A percentile compares a stretch with the other conserved stretches of the same genome.
Conservation (phyloP, 2,329 filamentous ascomycete species). For the Fusarium staphyleae region DNA sequence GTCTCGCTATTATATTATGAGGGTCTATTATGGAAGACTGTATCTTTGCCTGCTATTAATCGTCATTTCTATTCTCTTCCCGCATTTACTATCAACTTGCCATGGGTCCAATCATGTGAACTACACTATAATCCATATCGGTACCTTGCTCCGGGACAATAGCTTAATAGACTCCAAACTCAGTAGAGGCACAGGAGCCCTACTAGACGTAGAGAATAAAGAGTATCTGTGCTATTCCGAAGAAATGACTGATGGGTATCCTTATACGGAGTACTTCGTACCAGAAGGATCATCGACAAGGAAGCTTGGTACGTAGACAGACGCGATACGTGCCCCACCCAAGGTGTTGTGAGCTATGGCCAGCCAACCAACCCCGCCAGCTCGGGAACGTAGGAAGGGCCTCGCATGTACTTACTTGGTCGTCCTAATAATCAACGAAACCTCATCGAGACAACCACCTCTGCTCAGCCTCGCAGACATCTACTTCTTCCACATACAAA, state of each 20-base stretch:
- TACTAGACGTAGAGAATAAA: no score
- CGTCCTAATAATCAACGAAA: slow-evolving; percentile 9
- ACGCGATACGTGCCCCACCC: slow-evolving; percentile 25
- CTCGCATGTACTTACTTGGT: slow-evolving; percentile 4
- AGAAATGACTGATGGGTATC: no score
- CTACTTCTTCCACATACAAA: background rate
- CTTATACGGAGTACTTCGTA: no score
- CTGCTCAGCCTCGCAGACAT: background rate
- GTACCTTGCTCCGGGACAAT: no score
- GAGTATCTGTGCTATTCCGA: no score
- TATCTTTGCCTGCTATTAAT: slow-evolving; percentile 26
- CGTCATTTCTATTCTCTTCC: slow-evolving; percentile 18
- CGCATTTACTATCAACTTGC: background rate
- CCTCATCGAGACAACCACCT: slow-evolving; percentile 1
- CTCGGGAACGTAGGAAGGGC: slow-evolving; percentile 31
- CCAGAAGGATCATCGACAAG: background rate
- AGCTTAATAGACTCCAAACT: no score
- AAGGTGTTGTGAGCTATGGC: slow-evolving; percentile 26
- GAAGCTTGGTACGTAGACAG: background rate
- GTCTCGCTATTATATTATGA: slow-evolving; percentile 22
- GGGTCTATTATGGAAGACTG: slow-evolving; percentile 26
- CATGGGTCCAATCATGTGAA: no score
- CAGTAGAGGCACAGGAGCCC: no score
- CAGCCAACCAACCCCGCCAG: slow-evolving; percentile 34
- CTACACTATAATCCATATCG: no score